Percentiles rank a stretch among this genome's conserved stretches.
These are phyloP conservation scores for Phytopythium helicoides DNA, from an alignment of 352 stramenopile genomes.

Conservation along the genomic window DNA sequence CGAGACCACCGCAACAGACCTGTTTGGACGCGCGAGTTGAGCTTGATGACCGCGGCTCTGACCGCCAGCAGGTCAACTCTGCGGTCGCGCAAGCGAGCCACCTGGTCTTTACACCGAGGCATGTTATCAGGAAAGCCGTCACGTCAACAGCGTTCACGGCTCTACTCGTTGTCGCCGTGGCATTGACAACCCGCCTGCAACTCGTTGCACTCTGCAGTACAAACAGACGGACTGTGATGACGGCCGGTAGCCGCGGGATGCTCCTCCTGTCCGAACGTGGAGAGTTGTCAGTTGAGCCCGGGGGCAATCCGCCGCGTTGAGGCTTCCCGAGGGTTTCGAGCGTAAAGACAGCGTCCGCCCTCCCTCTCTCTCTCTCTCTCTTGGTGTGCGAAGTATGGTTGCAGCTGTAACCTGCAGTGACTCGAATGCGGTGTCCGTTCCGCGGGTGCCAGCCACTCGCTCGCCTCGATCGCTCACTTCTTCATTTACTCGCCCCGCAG, in stretches of 20 bases:
- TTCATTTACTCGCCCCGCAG: conserved; percentile 6
- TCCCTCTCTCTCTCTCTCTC: conserved; percentile 1
- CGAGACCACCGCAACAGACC: background rate
- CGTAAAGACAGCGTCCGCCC: too few species aligned
- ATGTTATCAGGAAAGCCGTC: too few species aligned
- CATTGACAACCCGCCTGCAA: too few species aligned
- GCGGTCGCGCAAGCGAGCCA: background rate
- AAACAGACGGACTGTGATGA: too few species aligned
- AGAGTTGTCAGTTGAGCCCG: too few species aligned
- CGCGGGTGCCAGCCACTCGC: background rate
- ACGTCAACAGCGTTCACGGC: too few species aligned
- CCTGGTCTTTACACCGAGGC: conserved; percentile 2
- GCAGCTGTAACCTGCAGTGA: background rate
- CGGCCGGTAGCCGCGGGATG: too few species aligned
- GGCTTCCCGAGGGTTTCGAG: too few species aligned
- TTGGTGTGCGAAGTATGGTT: background rate
- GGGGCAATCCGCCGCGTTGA: too few species aligned
- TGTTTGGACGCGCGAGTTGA: background rate
- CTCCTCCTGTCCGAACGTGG: too few species aligned
- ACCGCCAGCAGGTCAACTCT: background rate
- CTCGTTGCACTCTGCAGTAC: too few species aligned
- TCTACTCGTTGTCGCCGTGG: too few species aligned
- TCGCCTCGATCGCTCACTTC: background rate
- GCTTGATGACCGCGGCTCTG: background rate
- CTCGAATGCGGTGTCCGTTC: background rate